Base-by-base conservation (phyloP, 192 early-diverging fungal species). In the Coemansia sp. region DNA sequence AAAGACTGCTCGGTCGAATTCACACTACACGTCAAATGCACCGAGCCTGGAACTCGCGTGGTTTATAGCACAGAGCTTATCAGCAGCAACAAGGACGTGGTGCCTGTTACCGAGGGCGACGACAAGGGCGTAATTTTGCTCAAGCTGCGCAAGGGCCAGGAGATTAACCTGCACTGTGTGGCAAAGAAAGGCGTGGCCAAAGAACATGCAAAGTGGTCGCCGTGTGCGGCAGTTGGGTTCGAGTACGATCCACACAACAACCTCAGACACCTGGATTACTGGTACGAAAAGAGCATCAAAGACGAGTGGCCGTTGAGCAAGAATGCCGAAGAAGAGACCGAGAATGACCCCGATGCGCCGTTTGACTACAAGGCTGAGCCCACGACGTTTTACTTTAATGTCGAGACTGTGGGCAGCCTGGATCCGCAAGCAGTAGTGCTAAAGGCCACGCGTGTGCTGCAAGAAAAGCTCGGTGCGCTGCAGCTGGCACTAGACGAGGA, bases 211-310 rank as follows among this genome's bases (percentile, higher is more conserved):
- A 98, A 98, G 67, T 98, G 96, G 96, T 89, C 88, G 52, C 95
- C 96, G 37, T 89, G 90, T 54, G 84, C 88, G 59, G 94, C 90
- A 7, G 86, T 97, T 11, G 85, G 88, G 4, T 97, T 98, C 71
- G 96, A 98, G 59, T 98, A 98, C 60, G 96, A 98, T 65, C 96
- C 96, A 50, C 89, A 96, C 79, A 98, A 98, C 83, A 90, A 87
- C 58, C 69, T 98, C 49, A 75, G 91, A 41, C 94, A 98, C 59
- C 89, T 94, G 23, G 85, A 87, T 22, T 96, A 94, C 70, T 98
- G 96, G 96, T 85, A 89, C 69, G 96, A 98, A 65, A 89, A 94
- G 73, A 84, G 88, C 47, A 82, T 86, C 21, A 87, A 89, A 60
- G 76, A 82, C 41, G 95, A 98, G 81, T 97, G 95, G 94, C 89